phyloP scores from a whole-genome alignment of 1,284 basidiomycete species.

The Moesziomyces aphidis region DNA sequence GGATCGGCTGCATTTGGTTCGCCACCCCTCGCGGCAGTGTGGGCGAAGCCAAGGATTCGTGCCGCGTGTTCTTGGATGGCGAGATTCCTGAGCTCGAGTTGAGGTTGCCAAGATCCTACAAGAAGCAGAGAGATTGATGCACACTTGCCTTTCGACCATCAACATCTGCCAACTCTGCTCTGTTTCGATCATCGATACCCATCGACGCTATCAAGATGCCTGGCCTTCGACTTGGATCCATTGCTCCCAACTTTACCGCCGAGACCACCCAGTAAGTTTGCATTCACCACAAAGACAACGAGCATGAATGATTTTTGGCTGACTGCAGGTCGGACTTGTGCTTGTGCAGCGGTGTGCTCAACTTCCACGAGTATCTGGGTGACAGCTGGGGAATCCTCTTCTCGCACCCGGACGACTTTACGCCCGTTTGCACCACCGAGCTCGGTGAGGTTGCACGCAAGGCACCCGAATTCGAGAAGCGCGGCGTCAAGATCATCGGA shows the following conservation, averaged over 20 bases:
- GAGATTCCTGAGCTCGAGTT: neutral
- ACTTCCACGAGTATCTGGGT: constrained; percentile 92
- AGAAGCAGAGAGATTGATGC: constrained; percentile 1
- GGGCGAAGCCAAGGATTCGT: no score
- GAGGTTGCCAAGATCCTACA: neutral
- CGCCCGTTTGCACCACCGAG: constrained; percentile 79
- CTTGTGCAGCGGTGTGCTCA: constrained; percentile 49
- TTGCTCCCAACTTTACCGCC: constrained; percentile 66
- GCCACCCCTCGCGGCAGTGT: no score
- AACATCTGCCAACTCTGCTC: neutral
- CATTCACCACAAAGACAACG: neutral
- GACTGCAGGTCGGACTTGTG: no score
- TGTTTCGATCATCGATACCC: constrained; percentile 3
- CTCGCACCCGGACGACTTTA: constrained; percentile 79
- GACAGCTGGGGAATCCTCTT: constrained; percentile 79
- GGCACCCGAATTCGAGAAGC: constrained; percentile 83
- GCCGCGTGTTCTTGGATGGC: neutral
- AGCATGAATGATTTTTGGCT: neutral
- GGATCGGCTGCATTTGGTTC: no score
- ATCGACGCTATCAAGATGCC: constrained; percentile 65
- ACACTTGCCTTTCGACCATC: neutral
- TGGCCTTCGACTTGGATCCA: constrained; percentile 62
- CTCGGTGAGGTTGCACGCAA: constrained; percentile 92
- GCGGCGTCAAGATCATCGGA: constrained; percentile 80
- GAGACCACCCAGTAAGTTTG: constrained; percentile 63